Base-by-base conservation (phyloP, 2,329 filamentous ascomycete species). In the Colletotrichum gigasporum region DNA sequence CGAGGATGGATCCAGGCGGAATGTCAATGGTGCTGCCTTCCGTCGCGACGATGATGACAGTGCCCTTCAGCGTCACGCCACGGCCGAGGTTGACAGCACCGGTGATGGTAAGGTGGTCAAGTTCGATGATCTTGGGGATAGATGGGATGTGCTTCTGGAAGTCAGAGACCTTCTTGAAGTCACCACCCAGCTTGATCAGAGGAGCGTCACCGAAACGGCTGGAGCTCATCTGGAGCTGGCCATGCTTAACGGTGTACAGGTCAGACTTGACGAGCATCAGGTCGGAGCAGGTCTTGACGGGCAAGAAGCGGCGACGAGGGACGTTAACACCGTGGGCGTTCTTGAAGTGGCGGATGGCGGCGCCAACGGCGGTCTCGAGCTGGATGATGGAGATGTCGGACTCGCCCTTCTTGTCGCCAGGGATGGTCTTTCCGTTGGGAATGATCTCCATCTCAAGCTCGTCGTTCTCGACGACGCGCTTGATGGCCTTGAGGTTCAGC, bases 131-230 rank as follows among this genome's bases (percentile, higher is more conserved):
- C 87, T 93, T 94, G 75, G 93, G 93, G 73, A 96, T 96, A 69
- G 90, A 93, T 10, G 91, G 86, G 71, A 96, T 94, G 76, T 91
- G 91, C 81, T 93, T 90, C 83, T 94, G 91, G 87, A 96, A 96
- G 84, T 94, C 96, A 1, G 95, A 98, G 37, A 99, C 96, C 90
- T 99, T 99, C 91, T 99, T 99, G 90, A 99, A 99, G 87, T 99
- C 96, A 75, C 90, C 90, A 73, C 96, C 96, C 57, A 99, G 91
- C 91, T 99, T 99, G 87, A 99, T 99, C 71, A 99, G 87, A 61
- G 96, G 96, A 50, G 96, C 95, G 71, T 96, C 94, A 70, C 96
- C 96, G 80, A 99, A 98, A 71, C 96, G 93, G 85, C 90, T 94
- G 71, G 94, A 90, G 87, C 97, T 97, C 83, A 99, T 97, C 77